A percentile compares a stretch with the other conserved stretches of the same genome.
phyloP scores from a whole-genome alignment of 208 protist genomes.

The Wallacemonas rigidus region DNA sequence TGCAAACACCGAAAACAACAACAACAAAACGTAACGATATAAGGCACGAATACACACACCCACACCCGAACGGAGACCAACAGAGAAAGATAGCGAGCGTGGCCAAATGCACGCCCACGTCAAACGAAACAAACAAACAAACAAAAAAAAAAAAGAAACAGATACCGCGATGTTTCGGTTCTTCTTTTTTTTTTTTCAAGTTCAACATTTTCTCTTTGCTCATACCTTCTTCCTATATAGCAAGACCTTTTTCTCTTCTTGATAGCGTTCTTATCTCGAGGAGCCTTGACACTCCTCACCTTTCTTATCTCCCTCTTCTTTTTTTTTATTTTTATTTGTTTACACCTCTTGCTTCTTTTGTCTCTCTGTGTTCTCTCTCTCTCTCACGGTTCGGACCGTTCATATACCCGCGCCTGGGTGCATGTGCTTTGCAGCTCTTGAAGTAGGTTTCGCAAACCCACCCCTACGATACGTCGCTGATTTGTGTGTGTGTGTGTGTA shows the following conservation, averaged over 20 bases:
- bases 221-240: slow-evolving; percentile 20
- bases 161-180: neutral
- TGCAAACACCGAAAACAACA: too few relatives aligned
- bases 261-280: slow-evolving; percentile 5
- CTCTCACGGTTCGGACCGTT: neutral
- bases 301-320: slow-evolving; percentile 10
- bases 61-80: too few relatives aligned
- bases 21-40: too few relatives aligned
- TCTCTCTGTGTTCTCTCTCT: slow-evolving; percentile 25
- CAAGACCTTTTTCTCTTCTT: neutral
- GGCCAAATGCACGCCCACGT: too few relatives aligned
- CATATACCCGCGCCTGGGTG: too few relatives aligned
- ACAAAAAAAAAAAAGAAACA: slow-evolving; percentile 19
- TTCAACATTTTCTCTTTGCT: slow-evolving; percentile 18
- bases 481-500: neutral
- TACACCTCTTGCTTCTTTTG: neutral
- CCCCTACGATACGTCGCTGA: too few relatives aligned
- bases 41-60: too few relatives aligned
- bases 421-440: too few relatives aligned
- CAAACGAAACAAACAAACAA: slow-evolving; percentile 1
- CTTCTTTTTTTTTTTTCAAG: slow-evolving; percentile 15
- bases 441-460: too few relatives aligned
- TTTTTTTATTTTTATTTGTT: neutral
- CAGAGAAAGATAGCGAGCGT: too few relatives aligned
- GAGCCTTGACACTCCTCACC: neutral